Evolutionary conservation across 176 grass and related monocot genomes (phyloP).

Genomic region (Cenchrus purpureus): DNA sequence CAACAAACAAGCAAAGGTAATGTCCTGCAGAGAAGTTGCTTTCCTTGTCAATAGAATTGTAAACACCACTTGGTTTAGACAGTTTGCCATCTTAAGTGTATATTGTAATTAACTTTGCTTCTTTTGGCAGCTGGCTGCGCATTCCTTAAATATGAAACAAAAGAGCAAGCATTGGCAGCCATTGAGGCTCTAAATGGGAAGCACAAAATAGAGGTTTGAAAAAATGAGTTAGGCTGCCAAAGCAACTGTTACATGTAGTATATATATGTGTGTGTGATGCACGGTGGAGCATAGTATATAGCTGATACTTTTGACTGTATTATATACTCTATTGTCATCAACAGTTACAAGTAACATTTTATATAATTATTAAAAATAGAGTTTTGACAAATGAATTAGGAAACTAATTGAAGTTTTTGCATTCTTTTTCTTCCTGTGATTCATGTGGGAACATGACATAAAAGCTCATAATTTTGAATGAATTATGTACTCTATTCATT

Average conservation of each 20-base stretch:
- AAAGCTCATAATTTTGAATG: neutral
- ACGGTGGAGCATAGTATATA: neutral
- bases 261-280: slow-evolving; percentile 4
- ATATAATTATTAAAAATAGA: neutral
- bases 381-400: neutral
- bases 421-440: slow-evolving; percentile 3
- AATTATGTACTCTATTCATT: slow-evolving; percentile 11
- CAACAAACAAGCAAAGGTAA: slow-evolving; percentile 98
- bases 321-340: slow-evolving; percentile 3
- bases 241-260: neutral
- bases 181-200: slow-evolving; percentile 78
- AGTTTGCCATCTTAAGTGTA: slow-evolving; percentile 18
- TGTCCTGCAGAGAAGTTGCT: slow-evolving; percentile 29
- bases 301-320: neutral
- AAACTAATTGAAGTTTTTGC: neutral
- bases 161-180: slow-evolving; percentile 93
- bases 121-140: slow-evolving; percentile 80
- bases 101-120: slow-evolving; percentile 29
- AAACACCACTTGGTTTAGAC: slow-evolving; percentile 12
- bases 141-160: slow-evolving; percentile 95
- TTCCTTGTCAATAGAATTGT: slow-evolving; percentile 20
- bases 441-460: slow-evolving; percentile 3
- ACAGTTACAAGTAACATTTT: neutral
- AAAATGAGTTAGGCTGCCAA: slow-evolving; percentile 23
- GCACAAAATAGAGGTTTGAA: slow-evolving; percentile 60